phyloP scores from a whole-genome alignment of 805 yeast species.

The Torulaspora maleeae region DNA sequence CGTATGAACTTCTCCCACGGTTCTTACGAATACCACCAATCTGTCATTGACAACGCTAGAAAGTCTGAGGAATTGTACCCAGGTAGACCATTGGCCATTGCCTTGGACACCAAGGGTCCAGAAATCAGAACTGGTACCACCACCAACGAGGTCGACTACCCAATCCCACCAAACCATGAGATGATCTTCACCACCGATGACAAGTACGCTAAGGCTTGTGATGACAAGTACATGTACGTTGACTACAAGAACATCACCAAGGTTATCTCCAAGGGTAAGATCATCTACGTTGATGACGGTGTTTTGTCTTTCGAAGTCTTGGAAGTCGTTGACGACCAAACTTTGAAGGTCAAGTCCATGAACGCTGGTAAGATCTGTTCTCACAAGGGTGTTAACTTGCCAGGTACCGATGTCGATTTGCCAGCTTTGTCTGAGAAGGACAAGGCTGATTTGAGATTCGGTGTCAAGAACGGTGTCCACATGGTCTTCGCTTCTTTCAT shows the following conservation, averaged over 20 bases:
- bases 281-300: conserved; percentile 97
- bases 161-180: conserved; percentile 80
- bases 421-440: conserved; percentile 98
- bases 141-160: conserved; percentile 68
- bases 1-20: conserved; percentile 99
- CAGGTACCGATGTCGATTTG: conserved; percentile 97
- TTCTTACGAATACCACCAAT: conserved; percentile 94
- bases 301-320: conserved; percentile 90
- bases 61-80: conserved; percentile 84
- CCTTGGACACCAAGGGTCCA: conserved; percentile 98
- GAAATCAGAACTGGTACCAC: conserved; percentile 99
- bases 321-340: conserved; percentile 72
- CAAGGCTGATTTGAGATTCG: conserved; percentile 83
- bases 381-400: conserved; percentile 98
- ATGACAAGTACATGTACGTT: conserved; percentile 77
- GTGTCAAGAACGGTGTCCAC: conserved; percentile 96
- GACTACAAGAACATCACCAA: conserved; percentile 96
- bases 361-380: conserved; percentile 95
- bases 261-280: conserved; percentile 81
- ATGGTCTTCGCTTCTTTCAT: conserved; percentile 98
- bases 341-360: conserved; percentile 81
- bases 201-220: conserved; percentile 62
- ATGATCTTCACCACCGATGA: conserved; percentile 93
- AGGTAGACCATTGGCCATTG: conserved; percentile 97
- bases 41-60: conserved; percentile 93